Evolutionary conservation across 2,329 filamentous ascomycete species (phyloP).

Genomic region (Zopfia rhizophila): DNA sequence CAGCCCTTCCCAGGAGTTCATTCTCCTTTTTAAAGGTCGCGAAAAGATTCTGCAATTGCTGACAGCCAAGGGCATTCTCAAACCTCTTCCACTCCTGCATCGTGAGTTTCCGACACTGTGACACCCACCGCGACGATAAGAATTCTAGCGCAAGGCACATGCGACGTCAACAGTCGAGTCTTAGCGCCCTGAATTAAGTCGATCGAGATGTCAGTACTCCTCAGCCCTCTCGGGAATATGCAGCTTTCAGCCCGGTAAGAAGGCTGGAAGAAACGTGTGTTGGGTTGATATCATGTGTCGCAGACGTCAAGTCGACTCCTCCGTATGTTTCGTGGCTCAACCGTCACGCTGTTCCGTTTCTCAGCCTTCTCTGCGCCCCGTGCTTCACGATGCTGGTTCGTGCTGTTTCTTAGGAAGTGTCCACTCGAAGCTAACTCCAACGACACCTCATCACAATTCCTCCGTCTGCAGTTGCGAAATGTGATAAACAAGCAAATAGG

Average conservation of each 20-base stretch:
- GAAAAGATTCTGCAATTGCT: conserved; percentile 1
- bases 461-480: too few relatives aligned
- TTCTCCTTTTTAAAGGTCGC: conserved; percentile 3
- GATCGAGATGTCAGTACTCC: too few relatives aligned
- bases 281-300: too few relatives aligned
- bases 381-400: conserved; percentile 7
- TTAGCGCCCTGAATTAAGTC: neutral
- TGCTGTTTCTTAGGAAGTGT: conserved; percentile 5
- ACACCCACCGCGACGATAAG: conserved; percentile 18
- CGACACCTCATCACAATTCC: conserved; percentile 6
- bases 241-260: too few relatives aligned
- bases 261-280: too few relatives aligned
- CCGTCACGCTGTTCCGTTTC: conserved; percentile 7
- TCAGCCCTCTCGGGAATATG: too few relatives aligned
- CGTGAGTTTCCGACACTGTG: conserved; percentile 23
- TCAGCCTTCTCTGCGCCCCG: neutral
- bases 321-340: conserved; percentile 1
- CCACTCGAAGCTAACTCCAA: conserved; percentile 7
- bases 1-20: conserved; percentile 3
- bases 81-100: conserved; percentile 20
- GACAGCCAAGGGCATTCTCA: conserved; percentile 5
- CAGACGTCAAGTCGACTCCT: neutral
- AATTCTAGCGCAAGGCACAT: neutral
- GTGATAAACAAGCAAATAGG: too few relatives aligned
- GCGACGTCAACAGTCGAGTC: conserved; percentile 6